phyloP scores from a whole-genome alignment of 768 basidiomycete species.

The Boletus fagicola region DNA sequence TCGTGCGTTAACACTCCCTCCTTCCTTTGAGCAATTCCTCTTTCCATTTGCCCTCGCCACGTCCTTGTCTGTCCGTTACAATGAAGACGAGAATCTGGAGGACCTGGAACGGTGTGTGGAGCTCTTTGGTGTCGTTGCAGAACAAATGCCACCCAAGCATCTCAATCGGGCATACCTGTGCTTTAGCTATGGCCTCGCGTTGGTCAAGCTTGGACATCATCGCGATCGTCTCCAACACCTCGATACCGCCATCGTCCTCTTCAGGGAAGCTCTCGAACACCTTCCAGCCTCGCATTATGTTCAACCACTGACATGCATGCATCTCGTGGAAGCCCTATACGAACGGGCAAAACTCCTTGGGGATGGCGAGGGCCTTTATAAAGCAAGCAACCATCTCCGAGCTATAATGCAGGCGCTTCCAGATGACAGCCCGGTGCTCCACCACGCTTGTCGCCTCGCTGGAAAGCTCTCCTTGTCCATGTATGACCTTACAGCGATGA shows the following conservation, averaged over 20 bases:
- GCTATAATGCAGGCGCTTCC: slow-evolving; percentile 1
- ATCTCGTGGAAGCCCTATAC: slow-evolving; percentile 2
- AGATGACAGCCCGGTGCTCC: slow-evolving; percentile 1
- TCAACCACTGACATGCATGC: background rate
- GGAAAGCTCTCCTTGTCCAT: background rate
- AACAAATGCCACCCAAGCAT: slow-evolving; percentile 17
- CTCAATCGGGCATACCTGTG: slow-evolving; percentile 1
- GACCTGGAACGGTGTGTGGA: slow-evolving; percentile 20
- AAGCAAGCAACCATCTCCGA: background rate
- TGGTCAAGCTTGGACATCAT: slow-evolving; percentile 5
- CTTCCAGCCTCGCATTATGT: slow-evolving; percentile 16
- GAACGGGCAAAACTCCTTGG: background rate
- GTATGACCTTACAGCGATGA: background rate
- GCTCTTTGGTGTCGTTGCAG: slow-evolving; percentile 8
- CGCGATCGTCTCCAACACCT: slow-evolving; percentile 5
- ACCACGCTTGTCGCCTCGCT: background rate
- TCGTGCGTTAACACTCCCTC: slow-evolving; percentile 11
- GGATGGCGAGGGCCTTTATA: background rate
- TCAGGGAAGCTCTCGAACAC: slow-evolving; percentile 2
- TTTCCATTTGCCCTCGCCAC: slow-evolving; percentile 8
- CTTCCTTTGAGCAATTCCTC: slow-evolving; percentile 4
- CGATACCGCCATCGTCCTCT: slow-evolving; percentile 10
- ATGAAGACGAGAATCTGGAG: background rate
- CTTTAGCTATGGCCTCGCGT: slow-evolving; percentile 10
- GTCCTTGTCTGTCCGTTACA: slow-evolving; percentile 11